Evolutionary conservation across 805 yeast species (phyloP), one percentile per base, ranked within the genome.

Genomic region (Hanseniaspora singularis): DNA sequence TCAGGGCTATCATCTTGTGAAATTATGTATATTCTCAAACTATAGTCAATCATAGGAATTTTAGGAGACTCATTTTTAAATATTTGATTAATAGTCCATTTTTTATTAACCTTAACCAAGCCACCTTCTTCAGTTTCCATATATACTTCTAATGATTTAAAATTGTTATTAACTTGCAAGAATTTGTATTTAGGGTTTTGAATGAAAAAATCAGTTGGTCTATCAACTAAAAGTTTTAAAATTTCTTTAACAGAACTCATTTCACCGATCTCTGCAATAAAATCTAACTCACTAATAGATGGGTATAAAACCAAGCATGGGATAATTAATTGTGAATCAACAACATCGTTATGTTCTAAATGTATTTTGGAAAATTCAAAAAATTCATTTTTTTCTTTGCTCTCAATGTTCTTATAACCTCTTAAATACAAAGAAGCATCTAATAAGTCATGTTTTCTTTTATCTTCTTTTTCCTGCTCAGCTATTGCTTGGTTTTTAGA

Each of bases 111-210:
- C 62, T 85, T 86, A 38, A 86, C 79, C 51, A 89, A 69, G 0
- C 96, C 96, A 42, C 96, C 96, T 2, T 76, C 57, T 27, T 65
- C 70, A 0, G 96, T 85, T 60, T 85, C 96, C 77, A 84, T 77
- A 61, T 71, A 89, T 5, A 81, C 80, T 43, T 82, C 79, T 22
- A 87, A 63, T 46, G 72, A 73, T 52, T 72, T 75, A 3, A 72
- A 61, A 0, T 69, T 64, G 50, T 77, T 73, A 33, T 58, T 53
- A 23, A 81, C 86, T 52, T 71, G 74, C 14, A 47, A 22, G 16
- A 28, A 16, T 9, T 6, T 15, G 14, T 44, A 44, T 32, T 44
- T 23, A 3, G 48, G 48, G 5, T 79, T 78, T 53, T 60, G 58
- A 37, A 70, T 72, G 56, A 79, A 80, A 79, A 83, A 85, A 34